Percentiles rank a stretch among this genome's conserved stretches.
These are phyloP conservation scores for Carex myosuroides DNA, from an alignment of 176 grass and related monocot species.

Conservation along the genomic window DNA sequence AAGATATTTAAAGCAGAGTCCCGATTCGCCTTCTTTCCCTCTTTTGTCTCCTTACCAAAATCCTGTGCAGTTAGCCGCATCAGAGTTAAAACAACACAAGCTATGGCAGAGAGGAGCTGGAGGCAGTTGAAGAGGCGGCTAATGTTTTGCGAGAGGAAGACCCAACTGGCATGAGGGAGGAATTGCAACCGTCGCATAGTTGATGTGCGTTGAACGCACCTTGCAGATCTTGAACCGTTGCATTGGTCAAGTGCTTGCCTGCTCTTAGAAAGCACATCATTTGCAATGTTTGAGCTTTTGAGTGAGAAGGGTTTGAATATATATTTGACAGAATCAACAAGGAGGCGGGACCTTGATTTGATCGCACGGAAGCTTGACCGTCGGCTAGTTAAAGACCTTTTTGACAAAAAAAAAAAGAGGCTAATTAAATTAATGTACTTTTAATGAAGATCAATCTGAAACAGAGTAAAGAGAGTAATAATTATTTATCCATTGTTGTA, in stretches of 20 bases:
- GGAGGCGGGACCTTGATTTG: conserved; percentile 34
- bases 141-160: conserved; percentile 41
- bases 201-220: background rate
- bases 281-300: conserved; percentile 10
- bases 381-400: conserved; percentile 32
- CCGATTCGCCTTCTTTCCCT: conserved; percentile 29
- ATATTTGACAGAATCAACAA: conserved; percentile 46
- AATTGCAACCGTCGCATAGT: background rate
- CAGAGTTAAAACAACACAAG: conserved; percentile 47
- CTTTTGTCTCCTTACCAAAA: conserved; percentile 31
- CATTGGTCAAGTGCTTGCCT: background rate
- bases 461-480: background rate
- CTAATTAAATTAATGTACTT: background rate
- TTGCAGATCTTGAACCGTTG: background rate
- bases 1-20: conserved; percentile 57
- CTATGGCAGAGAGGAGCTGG: conserved; percentile 45
- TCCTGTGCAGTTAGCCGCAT: conserved; percentile 51
- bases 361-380: conserved; percentile 39
- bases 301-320: conserved; percentile 27
- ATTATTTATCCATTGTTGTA: background rate
- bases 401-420: background rate
- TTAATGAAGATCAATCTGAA: background rate
- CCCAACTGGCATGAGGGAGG: conserved; percentile 25
- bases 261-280: background rate
- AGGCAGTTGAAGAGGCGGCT: conserved; percentile 50